Conservation (phyloP, 2,329 filamentous ascomycete species). For the Geosmithia flava region DNA sequence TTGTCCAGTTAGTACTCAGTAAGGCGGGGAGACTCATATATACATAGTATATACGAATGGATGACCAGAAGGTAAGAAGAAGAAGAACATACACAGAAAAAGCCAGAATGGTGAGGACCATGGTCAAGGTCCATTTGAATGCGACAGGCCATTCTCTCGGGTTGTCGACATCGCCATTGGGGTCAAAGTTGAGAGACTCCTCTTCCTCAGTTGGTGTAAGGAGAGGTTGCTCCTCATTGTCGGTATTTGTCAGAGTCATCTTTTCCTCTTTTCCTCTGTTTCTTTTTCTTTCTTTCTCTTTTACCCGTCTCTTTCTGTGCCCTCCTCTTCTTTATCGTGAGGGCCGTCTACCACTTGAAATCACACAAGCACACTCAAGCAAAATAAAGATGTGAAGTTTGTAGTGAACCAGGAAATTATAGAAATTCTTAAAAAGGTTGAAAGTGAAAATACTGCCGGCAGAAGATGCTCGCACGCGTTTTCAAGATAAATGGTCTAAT, state of each 20-base stretch:
- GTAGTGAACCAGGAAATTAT: too few species aligned
- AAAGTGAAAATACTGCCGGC: too few species aligned
- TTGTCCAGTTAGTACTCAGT: background rate
- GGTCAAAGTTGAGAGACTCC: constrained; percentile 1
- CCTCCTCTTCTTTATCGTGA: background rate
- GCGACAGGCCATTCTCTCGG: constrained; percentile 37
- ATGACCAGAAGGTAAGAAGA: background rate
- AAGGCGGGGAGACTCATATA: background rate
- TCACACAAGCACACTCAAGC: too few species aligned
- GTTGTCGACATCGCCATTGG: constrained; percentile 19
- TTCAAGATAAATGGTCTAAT: too few species aligned
- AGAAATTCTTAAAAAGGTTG: too few species aligned
- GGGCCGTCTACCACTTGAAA: too few species aligned
- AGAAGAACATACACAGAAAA: constrained; percentile 37
- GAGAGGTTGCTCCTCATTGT: constrained; percentile 1
- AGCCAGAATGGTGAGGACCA: constrained; percentile 37
- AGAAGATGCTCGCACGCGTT: too few species aligned
- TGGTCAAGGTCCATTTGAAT: constrained; percentile 42
- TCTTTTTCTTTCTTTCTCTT: background rate
- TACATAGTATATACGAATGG: background rate
- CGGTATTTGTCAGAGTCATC: background rate
- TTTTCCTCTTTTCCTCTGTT: background rate
- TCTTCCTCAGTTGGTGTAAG: background rate
- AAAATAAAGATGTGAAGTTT: too few species aligned
- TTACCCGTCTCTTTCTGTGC: background rate